Percentiles rank a stretch among this genome's conserved stretches.
phyloP scores from a whole-genome alignment of 257 asterid genomes.

The Solanum virginianum region DNA sequence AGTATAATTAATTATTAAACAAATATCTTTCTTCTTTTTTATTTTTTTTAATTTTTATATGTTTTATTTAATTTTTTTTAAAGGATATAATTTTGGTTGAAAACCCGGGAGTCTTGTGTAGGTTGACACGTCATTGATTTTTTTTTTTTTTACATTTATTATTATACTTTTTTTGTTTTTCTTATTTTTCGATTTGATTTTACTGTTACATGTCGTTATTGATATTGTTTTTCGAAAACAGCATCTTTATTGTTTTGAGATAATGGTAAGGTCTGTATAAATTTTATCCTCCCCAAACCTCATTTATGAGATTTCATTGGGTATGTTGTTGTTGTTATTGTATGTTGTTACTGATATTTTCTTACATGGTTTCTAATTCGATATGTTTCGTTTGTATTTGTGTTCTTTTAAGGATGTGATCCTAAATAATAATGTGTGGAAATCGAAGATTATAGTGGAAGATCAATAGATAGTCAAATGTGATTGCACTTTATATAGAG shows the following conservation, averaged over 20 bases:
- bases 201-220: background rate
- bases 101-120: background rate
- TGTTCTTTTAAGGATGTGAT: background rate
- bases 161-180: background rate
- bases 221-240: no score
- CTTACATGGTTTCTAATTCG: background rate
- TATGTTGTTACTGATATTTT: background rate
- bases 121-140: background rate
- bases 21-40: background rate
- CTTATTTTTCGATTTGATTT: background rate
- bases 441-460: background rate
- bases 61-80: background rate
- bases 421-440: no score
- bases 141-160: background rate
- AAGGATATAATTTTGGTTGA: background rate
- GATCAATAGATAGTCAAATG: background rate
- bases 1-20: background rate
- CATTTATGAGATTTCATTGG: no score
- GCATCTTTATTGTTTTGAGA: no score
- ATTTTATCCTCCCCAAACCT: no score
- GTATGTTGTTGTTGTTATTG: no score
- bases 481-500: background rate
- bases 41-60: background rate
- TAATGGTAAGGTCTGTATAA: no score
- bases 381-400: background rate